Conservation (phyloP, 805 yeast species). For the Zygoascus bituminiphila region DNA sequence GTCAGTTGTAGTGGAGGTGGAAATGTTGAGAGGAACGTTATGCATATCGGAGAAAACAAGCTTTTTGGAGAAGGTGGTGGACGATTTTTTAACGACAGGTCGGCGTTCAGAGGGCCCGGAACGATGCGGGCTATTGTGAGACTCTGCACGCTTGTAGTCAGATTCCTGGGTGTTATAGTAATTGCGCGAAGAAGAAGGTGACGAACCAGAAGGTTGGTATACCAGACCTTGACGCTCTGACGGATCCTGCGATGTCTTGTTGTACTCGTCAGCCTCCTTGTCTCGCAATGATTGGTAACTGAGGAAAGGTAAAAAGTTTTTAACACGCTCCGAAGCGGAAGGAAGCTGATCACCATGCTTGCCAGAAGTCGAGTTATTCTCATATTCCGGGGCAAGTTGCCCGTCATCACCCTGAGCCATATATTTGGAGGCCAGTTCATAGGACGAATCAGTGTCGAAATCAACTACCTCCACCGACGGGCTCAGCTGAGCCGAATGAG, state of each 20-base stretch:
- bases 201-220: neutral
- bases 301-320: slow-evolving; percentile 10
- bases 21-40: neutral
- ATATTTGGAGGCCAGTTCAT: neutral
- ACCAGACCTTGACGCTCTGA: neutral
- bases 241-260: neutral
- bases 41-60: slow-evolving; percentile 11
- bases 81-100: slow-evolving; percentile 6
- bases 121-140: neutral
- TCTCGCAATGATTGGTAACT: neutral
- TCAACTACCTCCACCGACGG: neutral
- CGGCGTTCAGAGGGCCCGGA: neutral
- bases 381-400: neutral
- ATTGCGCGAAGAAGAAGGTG: neutral
- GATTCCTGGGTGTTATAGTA: neutral
- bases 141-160: neutral
- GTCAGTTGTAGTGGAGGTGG: neutral
- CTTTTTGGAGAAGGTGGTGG: slow-evolving; percentile 17
- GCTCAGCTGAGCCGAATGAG: slow-evolving; percentile 6
- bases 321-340: slow-evolving; percentile 9
- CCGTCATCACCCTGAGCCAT: neutral
- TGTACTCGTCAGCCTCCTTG: neutral
- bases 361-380: slow-evolving; percentile 4
- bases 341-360: slow-evolving; percentile 2
- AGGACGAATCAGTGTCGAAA: neutral